Evolutionary conservation across 306 rosid species (phyloP).

Genomic region (Ammopiptanthus mongolicus): DNA sequence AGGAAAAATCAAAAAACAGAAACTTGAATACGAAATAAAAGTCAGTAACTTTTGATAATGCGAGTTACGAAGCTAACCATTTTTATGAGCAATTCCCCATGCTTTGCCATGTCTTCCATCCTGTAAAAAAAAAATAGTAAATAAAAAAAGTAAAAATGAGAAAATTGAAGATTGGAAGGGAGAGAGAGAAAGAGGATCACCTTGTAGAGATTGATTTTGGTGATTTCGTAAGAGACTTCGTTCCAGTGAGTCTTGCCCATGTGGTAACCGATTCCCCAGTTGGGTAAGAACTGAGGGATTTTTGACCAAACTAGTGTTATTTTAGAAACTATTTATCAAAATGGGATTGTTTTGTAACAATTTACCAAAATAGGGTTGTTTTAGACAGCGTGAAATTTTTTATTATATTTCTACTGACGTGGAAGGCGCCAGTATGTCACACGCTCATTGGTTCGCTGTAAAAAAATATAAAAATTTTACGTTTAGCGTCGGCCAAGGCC

Average conservation of each 20-base stretch:
- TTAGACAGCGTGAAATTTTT: too few relatives aligned
- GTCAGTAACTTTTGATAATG: neutral
- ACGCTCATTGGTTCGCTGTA: too few relatives aligned
- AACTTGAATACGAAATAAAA: neutral
- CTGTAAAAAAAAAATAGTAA: constrained; percentile 30
- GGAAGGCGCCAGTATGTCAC: too few relatives aligned
- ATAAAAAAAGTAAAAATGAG: neutral
- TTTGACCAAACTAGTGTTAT: too few relatives aligned
- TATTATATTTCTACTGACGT: too few relatives aligned
- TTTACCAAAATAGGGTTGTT: too few relatives aligned
- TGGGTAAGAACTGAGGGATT: constrained; percentile 82
- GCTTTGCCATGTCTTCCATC: constrained; percentile 95
- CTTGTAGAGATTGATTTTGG: constrained; percentile 94
- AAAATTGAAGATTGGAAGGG: neutral
- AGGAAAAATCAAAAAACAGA: neutral
- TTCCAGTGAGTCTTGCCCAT: constrained; percentile 92
- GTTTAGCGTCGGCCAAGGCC: too few relatives aligned
- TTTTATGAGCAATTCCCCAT: constrained; percentile 87
- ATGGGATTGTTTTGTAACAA: too few relatives aligned
- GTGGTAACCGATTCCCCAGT: constrained; percentile 89
- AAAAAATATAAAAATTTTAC: too few relatives aligned
- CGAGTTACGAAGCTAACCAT: constrained; percentile 41
- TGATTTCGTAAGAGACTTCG: constrained; percentile 76
- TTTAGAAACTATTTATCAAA: too few relatives aligned
- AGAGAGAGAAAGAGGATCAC: constrained; percentile 28